Base-by-base conservation (phyloP, 73 alveolate genomes). In the Paramecium bursaria region DNA sequence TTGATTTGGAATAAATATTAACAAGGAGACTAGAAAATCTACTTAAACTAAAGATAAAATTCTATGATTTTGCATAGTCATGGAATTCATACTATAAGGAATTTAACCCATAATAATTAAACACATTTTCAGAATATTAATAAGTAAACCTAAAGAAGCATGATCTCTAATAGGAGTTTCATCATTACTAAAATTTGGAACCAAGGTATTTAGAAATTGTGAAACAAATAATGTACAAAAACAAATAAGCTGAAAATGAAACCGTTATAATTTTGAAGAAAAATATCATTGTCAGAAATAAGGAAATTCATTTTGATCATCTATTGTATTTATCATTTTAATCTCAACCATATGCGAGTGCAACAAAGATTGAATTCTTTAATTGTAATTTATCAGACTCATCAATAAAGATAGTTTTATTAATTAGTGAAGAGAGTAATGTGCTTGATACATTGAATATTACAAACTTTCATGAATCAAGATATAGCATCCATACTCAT, bases 81-180 rank as follows among this genome's bases (percentile, higher is more conserved):
- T 35, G 57, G 60, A 67, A 33, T 14, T 39, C 33, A 42, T 67
- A 67, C 44, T 67, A 35, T 42, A 19, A 21, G 3, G 44, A 67
- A 11, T 5, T 57, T 0, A 26, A 57, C 17, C 14, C 22, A 0
- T 2, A 25, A 23, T 48, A 57, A 10, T 30, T 57, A 14, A 57
- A 30, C 13, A 57, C 76, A 57, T 57, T 57, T 21, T 31, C 17
- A 39, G 82, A 67, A 67, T 67, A 39, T 67, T 26, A 42, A 39
- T 42, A 7, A 11, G 49, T 11, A 7, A 39, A 39, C 11, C 5
- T 7, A 39, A 39, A 39, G 11, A 5, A 39, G 11, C 11, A 39
- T 7, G 5, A 39, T 7, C 11, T 39, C 14, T 39, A 39, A 39
- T 39, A 39, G 11, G 49, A 39, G 11, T 39, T 39, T 11, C 11